Evolutionary conservation across 2,329 filamentous ascomycete species (phyloP).

Genomic region (Ophiocordyceps sinensis): DNA sequence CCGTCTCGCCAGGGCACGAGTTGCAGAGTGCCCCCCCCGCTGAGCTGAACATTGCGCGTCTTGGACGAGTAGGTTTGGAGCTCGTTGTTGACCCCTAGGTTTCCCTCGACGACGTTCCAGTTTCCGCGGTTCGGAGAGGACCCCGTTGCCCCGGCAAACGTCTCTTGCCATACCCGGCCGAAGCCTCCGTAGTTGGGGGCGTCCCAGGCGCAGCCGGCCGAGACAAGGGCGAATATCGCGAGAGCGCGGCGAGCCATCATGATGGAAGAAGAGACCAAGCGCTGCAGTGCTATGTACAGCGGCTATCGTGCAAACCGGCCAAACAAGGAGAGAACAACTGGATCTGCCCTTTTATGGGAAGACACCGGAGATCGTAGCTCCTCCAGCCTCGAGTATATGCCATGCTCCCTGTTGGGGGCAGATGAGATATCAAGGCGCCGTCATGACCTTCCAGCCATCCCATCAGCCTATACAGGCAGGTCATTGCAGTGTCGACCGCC

Average conservation of each 20-base stretch:
- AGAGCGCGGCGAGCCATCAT: constrained; percentile 12
- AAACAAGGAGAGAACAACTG: background rate
- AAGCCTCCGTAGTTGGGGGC: constrained; percentile 25
- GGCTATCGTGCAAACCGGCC: background rate
- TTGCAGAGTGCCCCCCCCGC: constrained; percentile 34
- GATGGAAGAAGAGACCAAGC: background rate
- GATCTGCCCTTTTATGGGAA: background rate
- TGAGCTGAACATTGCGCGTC: constrained; percentile 33
- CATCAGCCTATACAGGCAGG: constrained; percentile 1
- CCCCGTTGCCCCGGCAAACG: constrained; percentile 23
- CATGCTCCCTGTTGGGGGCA: background rate
- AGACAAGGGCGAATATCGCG: constrained; percentile 14
- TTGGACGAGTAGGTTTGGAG: constrained; percentile 32
- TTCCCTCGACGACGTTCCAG: constrained; percentile 27
- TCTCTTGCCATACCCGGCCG: constrained; percentile 26
- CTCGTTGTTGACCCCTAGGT: constrained; percentile 36
- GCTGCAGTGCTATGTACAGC: background rate
- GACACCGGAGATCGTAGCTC: background rate
- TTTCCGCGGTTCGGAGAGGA: constrained; percentile 15
- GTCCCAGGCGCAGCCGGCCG: constrained; percentile 19
- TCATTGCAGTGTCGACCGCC: background rate
- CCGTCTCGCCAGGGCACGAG: constrained; percentile 30
- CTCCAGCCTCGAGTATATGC: background rate
- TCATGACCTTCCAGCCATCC: background rate
- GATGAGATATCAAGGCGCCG: background rate